Conservation (phyloP, 179 eudicot genomes). For the Carnegiea gigantea region DNA sequence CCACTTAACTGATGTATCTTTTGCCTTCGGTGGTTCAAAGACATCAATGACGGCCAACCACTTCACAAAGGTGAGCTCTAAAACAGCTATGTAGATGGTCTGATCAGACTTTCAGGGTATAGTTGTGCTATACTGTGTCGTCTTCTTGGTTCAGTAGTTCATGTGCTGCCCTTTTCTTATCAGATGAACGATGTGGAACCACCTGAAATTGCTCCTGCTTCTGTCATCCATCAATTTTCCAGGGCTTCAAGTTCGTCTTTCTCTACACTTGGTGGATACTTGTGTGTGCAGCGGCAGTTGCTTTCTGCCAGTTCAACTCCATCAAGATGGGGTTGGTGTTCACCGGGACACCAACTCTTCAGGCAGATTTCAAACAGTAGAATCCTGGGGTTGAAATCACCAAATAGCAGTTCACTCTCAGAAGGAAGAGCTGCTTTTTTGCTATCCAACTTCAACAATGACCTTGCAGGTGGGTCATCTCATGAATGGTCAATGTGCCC, state of each 20-base stretch:
- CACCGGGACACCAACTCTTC: slow-evolving; percentile 54
- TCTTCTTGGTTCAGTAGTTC: neutral
- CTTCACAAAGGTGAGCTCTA: slow-evolving; percentile 33
- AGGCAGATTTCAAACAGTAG: slow-evolving; percentile 55
- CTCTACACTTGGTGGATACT: slow-evolving; percentile 32
- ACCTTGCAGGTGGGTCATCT: slow-evolving; percentile 50
- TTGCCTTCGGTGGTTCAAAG: slow-evolving; percentile 32
- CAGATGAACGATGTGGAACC: slow-evolving; percentile 31
- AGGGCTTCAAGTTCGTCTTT: slow-evolving; percentile 42
- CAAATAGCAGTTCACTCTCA: slow-evolving; percentile 45
- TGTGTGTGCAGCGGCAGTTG: slow-evolving; percentile 30
- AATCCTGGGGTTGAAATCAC: slow-evolving; percentile 46
- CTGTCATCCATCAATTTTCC: slow-evolving; percentile 27
- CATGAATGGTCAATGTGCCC: slow-evolving; percentile 57
- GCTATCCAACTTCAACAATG: slow-evolving; percentile 44
- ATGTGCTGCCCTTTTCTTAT: slow-evolving; percentile 8
- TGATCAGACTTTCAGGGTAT: neutral
- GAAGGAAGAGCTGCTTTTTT: slow-evolving; percentile 54
- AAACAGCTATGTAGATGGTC: slow-evolving; percentile 10
- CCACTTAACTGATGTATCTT: slow-evolving; percentile 18
- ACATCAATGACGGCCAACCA: slow-evolving; percentile 33
- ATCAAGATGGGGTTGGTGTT: slow-evolving; percentile 44
- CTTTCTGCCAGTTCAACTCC: slow-evolving; percentile 44
- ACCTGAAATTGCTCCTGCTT: slow-evolving; percentile 30
- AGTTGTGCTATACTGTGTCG: slow-evolving; percentile 11